Evolutionary conservation across 495 filamentous ascomycete genomes (phyloP), one percentile per base, ranked within the genome.

Genomic region (Hamigera avellanea): DNA sequence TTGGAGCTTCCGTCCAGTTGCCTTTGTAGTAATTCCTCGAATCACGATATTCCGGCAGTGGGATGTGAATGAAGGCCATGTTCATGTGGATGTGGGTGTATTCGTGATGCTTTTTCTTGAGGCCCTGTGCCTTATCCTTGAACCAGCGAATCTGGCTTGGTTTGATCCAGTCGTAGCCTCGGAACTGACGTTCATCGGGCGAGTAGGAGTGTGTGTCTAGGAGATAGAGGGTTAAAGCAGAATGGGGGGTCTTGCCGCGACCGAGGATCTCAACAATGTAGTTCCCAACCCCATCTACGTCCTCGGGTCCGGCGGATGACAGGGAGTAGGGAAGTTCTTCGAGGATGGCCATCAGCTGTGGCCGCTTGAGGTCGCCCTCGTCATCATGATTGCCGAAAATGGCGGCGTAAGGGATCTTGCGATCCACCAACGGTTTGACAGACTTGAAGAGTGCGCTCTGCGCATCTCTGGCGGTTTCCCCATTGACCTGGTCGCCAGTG

Each of bases 301-400:
- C 76, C 19, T 76, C 74, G 9, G 91, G 84, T 2, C 91, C 93
- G 19, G 83, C 73, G 40, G 72, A 60, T 25, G 88, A 85, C 19
- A 96, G 71, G 7, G 85, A 94, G 61, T 86, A 96, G 5, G 91
- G 93, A 1, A 98, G 69, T 2, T 77, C 73, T 56, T 93, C 76
- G 25, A 91, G 76, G 15, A 98, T 68, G 5, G 75, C 64, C 89
- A 96, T 96, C 43, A 84, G 76, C 3, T 74, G 74, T 3, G 69
- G 59, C 15, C 93, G 80, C 15, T 76, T 70, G 37, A 94, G 68
- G 33, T 86, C 71, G 12, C 83, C 83, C 66, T 95, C 89, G 53
- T 96, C 87, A 53, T 98, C 91, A 57, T 98, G 91, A 53, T 98
- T 98, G 28, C 91, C 91, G 49, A 95, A 93, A 37, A 98, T 96